These are phyloP conservation scores for Fusarium stilboides DNA, from an alignment of 2,329 filamentous ascomycete genomes.

Conservation along the genomic window DNA sequence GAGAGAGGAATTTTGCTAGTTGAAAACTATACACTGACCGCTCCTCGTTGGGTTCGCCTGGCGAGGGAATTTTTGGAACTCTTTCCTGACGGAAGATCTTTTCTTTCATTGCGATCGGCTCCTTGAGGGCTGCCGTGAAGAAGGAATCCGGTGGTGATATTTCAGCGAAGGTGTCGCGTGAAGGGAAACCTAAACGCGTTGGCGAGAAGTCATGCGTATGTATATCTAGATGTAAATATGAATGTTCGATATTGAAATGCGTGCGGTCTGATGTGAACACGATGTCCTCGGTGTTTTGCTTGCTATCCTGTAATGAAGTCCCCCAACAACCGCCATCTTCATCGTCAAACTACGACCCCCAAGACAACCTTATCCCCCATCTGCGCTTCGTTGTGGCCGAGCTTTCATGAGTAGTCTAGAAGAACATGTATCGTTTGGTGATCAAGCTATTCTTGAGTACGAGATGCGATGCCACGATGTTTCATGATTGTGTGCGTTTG, in stretches of 20 bases:
- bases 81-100: constrained; percentile 49
- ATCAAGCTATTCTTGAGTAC: neutral
- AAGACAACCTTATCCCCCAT: neutral
- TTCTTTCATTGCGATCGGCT: constrained; percentile 60
- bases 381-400: neutral
- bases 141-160: constrained; percentile 50
- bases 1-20: constrained; percentile 91
- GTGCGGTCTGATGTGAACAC: no score
- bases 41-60: constrained; percentile 77
- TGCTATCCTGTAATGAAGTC: no score
- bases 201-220: neutral
- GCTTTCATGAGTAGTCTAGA: neutral
- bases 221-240: neutral
- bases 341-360: no score
- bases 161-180: neutral
- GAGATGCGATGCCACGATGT: neutral
- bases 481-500: neutral
- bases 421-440: neutral
- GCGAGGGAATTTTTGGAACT: constrained; percentile 80
- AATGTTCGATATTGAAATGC: no score
- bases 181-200: neutral
- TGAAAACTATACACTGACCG: constrained; percentile 85
- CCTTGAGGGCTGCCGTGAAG: constrained; percentile 58
- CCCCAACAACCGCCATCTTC: neutral
- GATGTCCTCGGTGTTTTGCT: neutral